Base-by-base conservation (phyloP, 2,329 filamentous ascomycete species). In the Botrytis pseudocinerea region DNA sequence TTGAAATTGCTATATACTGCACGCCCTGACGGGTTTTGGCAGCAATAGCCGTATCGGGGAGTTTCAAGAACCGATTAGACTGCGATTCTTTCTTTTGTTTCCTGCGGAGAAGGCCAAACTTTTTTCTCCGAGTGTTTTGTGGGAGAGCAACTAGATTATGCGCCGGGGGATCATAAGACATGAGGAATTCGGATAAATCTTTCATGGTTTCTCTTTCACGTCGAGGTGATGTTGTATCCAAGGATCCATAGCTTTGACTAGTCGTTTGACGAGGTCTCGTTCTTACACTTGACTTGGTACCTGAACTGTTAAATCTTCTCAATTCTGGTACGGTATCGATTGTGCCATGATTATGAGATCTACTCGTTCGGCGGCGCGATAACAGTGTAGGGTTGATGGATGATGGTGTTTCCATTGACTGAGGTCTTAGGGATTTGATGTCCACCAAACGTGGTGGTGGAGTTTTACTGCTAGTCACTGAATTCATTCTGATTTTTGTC, bases 1-100 rank as follows among this genome's bases (percentile, higher is more conserved):
- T 89, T 0, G 88, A 89, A 69, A 90, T 90, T 73, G 88, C 87
- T 75, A 90, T 89, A 76, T 90, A 86, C 7, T 86, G 83, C 77
- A 88, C 83, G 1, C 88, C 88, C 4, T 82, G 84, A 10, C 80
- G 85, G 0, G 87, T 90, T 51, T 81, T 85, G 12, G 87, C 85
- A 6, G 86, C 85, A 22, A 90, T 83, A 20, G 87, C 87, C 38
- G 85, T 85, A 77, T 90, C 87, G 14, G 88, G 88, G 5, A 90
- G 82, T 70, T 78, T 80, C 74, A 85, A 79, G 35, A 80, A 74
- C 40, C 79, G 76, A 1, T 79, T 79, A 74, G 76, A 9, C 42
- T 74, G 75, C 60, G 78, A 84, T 75, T 81, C 84, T 62, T 71
- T 76, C 54, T 62, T 77, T 62, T 72, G 74, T 28, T 80, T 80